Percentiles rank a stretch among this genome's conserved stretches.
Evolutionary conservation across 345 rosid species (phyloP).

Genomic region (Nephelium lappaceum): DNA sequence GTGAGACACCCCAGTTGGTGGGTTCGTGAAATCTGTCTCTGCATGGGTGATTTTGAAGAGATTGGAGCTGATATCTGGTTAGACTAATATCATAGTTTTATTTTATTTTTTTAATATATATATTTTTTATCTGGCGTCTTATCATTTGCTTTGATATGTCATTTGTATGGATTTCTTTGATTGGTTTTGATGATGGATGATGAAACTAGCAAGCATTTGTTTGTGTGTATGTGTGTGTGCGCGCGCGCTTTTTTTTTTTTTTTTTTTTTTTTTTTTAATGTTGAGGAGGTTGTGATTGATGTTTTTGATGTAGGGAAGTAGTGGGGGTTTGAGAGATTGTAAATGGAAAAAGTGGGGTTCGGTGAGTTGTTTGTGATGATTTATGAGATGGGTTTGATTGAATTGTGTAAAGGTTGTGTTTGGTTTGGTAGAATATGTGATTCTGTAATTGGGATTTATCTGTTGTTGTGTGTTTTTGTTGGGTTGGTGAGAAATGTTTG

Average conservation of each 20-base stretch:
- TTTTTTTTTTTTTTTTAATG: background rate
- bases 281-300: background rate
- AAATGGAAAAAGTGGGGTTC: background rate
- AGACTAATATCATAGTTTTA: background rate
- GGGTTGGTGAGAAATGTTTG: background rate
- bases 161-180: background rate
- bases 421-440: background rate
- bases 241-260: no score
- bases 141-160: background rate
- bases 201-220: background rate
- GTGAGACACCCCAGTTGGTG: background rate
- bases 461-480: background rate
- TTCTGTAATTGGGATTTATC: background rate
- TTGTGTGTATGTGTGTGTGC: no score
- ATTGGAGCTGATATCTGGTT: constrained; percentile 57
- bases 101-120: background rate
- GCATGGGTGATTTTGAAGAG: constrained; percentile 54
- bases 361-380: background rate
- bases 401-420: background rate
- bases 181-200: background rate
- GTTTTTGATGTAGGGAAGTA: background rate
- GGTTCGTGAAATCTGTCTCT: constrained; percentile 4
- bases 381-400: constrained; percentile 8
- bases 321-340: background rate
- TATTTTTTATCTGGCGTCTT: background rate